phyloP scores from a whole-genome alignment of 192 early-diverging fungal genomes.

The Paraglomus occultum region DNA sequence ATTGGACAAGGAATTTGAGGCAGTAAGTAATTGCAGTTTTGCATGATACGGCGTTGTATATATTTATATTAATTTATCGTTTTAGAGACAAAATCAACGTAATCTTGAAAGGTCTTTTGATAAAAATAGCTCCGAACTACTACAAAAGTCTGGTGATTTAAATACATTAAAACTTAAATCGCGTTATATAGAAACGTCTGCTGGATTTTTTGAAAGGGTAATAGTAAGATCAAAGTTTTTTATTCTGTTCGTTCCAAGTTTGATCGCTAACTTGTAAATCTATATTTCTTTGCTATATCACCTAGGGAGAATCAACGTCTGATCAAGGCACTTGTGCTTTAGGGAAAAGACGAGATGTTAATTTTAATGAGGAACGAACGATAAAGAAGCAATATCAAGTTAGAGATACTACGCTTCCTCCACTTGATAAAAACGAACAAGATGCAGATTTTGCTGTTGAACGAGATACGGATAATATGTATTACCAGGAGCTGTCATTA shows the following conservation, averaged over 20 bases:
- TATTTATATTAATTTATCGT: too few species aligned
- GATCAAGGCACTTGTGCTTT: conserved; percentile 2
- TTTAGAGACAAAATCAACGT: conserved; percentile 19
- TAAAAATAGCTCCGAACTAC: conserved; percentile 20
- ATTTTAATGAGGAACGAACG: conserved; percentile 21
- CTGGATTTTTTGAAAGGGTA: conserved; percentile 20
- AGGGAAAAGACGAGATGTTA: conserved; percentile 17
- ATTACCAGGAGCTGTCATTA: conserved; percentile 31
- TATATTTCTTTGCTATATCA: conserved; percentile 18
- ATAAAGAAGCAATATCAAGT: conserved; percentile 27
- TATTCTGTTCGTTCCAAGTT: conserved; percentile 22
- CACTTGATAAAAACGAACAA: conserved; percentile 30
- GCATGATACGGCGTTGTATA: conserved; percentile 14
- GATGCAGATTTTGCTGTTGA: conserved; percentile 23
- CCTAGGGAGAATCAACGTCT: conserved; percentile 20
- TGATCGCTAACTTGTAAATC: conserved; percentile 16
- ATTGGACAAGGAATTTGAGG: conserved; percentile 5
- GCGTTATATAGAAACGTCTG: conserved; percentile 14
- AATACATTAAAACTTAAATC: conserved; percentile 13
- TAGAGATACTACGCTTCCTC: conserved; percentile 14
- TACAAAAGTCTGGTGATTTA: conserved; percentile 26
- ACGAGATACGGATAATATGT: conserved; percentile 28
- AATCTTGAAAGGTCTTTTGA: conserved; percentile 22
- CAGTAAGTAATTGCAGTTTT: conserved; percentile 18
- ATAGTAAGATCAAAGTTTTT: conserved; percentile 25